Percentiles rank a stretch among this genome's conserved stretches.
phyloP scores from a whole-genome alignment of 148 eudicot genomes.

The Cornus florida region DNA sequence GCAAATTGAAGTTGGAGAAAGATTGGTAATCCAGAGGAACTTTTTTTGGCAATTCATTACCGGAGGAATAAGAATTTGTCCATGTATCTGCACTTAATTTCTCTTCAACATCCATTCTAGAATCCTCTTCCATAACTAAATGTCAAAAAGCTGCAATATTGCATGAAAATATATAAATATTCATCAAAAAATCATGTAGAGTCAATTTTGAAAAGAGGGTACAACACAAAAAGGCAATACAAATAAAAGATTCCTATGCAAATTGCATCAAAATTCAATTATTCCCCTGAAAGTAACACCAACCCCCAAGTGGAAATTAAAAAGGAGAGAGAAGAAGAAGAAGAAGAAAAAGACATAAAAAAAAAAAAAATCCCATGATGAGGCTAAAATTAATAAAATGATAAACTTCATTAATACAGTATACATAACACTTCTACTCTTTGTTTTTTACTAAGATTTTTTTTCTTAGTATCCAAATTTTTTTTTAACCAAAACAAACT shows the following conservation, averaged over 20 bases:
- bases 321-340: neutral
- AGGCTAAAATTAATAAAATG: neutral
- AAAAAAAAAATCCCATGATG: too few species aligned
- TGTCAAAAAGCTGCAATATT: neutral
- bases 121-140: neutral
- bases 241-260: neutral
- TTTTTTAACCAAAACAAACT: neutral
- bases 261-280: neutral
- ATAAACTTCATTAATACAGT: too few species aligned
- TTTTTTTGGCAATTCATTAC: conserved; percentile 31
- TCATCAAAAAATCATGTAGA: neutral
- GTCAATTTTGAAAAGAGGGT: conserved; percentile 9
- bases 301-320: neutral
- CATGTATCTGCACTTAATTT: conserved; percentile 41
- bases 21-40: conserved; percentile 37
- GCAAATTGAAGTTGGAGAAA: conserved; percentile 31
- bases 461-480: neutral
- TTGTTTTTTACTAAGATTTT: too few species aligned
- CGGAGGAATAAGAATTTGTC: conserved; percentile 40
- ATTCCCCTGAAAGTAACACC: neutral
- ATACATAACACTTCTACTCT: too few species aligned
- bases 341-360: neutral
- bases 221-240: conserved; percentile 5
- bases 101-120: conserved; percentile 56
- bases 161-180: neutral